Conservation (phyloP, 2,329 filamentous ascomycete species). For the Diplodia intermedia region DNA sequence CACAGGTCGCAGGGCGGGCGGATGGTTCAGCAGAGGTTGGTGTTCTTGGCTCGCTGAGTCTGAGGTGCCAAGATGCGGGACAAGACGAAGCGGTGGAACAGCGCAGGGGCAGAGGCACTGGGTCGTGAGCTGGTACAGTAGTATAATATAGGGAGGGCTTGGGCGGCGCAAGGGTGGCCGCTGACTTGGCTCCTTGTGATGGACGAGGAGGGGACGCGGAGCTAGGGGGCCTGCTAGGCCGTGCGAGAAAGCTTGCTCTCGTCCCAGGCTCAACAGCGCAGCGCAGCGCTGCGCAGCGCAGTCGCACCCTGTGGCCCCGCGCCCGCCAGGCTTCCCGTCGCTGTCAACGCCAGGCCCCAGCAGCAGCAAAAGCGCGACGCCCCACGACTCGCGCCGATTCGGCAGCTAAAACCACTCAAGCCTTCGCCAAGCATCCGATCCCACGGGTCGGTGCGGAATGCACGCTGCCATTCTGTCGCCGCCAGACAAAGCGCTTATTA, state of each 20-base stretch:
- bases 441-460: constrained; percentile 29
- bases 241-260: constrained; percentile 24
- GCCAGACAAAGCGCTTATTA: not conserved
- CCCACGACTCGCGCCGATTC: constrained; percentile 22
- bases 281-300: constrained; percentile 9
- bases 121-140: not conserved
- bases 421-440: constrained; percentile 32
- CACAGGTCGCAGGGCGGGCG: not conserved
- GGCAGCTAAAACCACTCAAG: constrained; percentile 21
- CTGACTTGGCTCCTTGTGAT: constrained; percentile 19
- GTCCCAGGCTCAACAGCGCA: constrained; percentile 11
- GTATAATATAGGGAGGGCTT: constrained; percentile 25
- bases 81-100: constrained; percentile 32
- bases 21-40: not conserved
- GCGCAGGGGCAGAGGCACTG: constrained; percentile 27
- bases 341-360: constrained; percentile 18
- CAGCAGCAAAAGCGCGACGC: constrained; percentile 14
- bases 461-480: not conserved
- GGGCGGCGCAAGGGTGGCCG: constrained; percentile 28
- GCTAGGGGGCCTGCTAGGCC: constrained; percentile 10
- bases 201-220: constrained; percentile 20
- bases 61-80: constrained; percentile 29
- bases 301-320: no score
- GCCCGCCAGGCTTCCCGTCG: not conserved
- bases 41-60: constrained; percentile 27